Evolutionary conservation across 306 rosid genomes (phyloP), one percentile per base, ranked within the genome.

Genomic region (Ziziphus jujuba): DNA sequence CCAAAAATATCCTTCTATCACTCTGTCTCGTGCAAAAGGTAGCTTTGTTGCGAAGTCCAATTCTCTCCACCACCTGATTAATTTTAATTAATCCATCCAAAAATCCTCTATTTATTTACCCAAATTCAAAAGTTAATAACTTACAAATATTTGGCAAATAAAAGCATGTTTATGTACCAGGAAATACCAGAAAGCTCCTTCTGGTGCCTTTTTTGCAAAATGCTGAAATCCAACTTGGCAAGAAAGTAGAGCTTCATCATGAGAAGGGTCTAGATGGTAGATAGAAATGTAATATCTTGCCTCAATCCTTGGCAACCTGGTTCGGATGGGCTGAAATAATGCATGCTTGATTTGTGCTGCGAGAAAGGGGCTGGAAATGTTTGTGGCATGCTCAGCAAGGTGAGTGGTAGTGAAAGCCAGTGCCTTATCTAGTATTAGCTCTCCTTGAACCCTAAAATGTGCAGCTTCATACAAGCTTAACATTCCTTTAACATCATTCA

Each of bases 61-160:
- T n/a, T 65, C 77, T 23, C 71, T 77, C 90, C 93, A 87, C 90
- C 90, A 88, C 71, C 85, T 79, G 9, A 36, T n/a, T n/a, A n/a
- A n/a, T n/a, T 6, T 36, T 3, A 36, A 7, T 6, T 36, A 36
- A 36, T 36, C 43, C 43, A 36, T 7, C 43, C 6, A n/a, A n/a
- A n/a, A n/a, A n/a, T n/a, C n/a, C n/a, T n/a, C n/a, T n/a, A n/a
- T n/a, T n/a, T n/a, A n/a, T n/a, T n/a, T n/a, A n/a, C n/a, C n/a
- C n/a, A n/a, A n/a, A n/a, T 36, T 36, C 9, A 7, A 36, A 11
- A 36, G 43, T 11, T 36, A n/a, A 36, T 36, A 36, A 3, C 9
- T 36, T 6, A 36, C 43, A 36, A 36, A n/a, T n/a, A 7, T 36
- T 2, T 7, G 43, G 6, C 43, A 36, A 36, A 36, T 36, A 6